phyloP scores from a whole-genome alignment of 768 basidiomycete genomes.

The Russula compacta region DNA sequence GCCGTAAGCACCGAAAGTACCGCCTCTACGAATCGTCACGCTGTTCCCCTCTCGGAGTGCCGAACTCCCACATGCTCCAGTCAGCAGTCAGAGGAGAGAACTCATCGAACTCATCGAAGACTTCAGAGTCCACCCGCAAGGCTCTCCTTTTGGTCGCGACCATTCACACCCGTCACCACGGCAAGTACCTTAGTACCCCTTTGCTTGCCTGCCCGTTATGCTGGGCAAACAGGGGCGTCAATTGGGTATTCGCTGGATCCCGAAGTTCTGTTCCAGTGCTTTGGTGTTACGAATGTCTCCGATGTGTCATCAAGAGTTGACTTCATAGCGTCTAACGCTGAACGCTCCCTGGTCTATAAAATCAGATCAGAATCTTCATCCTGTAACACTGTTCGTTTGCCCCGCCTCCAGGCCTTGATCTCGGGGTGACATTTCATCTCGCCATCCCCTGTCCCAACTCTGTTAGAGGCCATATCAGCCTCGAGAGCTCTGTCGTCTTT shows the following conservation, averaged over 20 bases:
- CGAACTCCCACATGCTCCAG: not conserved
- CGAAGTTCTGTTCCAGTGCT: not conserved
- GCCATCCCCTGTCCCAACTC: not conserved
- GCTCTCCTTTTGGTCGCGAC: not conserved
- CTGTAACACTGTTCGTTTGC: not conserved
- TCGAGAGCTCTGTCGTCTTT: not conserved
- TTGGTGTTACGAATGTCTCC: not conserved
- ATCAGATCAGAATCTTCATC: slow-evolving; percentile 1
- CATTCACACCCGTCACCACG: not conserved
- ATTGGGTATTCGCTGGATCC: not conserved
- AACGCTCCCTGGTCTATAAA: not conserved
- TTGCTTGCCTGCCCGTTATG: not conserved
- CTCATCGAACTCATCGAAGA: not conserved
- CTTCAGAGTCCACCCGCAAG: not conserved
- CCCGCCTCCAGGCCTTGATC: not conserved
- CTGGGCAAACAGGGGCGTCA: not conserved
- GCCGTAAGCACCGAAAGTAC: not conserved
- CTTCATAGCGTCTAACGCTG: not conserved
- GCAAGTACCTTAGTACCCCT: not conserved
- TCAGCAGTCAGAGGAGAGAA: not conserved
- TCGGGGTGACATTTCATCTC: not conserved
- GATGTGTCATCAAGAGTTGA: not conserved
- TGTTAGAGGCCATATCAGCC: not conserved
- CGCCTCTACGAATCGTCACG: not conserved
- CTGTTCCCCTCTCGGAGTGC: not conserved